Evolutionary conservation across 257 asterid species (phyloP).

Genomic region (Fraxinus quadrangulata): DNA sequence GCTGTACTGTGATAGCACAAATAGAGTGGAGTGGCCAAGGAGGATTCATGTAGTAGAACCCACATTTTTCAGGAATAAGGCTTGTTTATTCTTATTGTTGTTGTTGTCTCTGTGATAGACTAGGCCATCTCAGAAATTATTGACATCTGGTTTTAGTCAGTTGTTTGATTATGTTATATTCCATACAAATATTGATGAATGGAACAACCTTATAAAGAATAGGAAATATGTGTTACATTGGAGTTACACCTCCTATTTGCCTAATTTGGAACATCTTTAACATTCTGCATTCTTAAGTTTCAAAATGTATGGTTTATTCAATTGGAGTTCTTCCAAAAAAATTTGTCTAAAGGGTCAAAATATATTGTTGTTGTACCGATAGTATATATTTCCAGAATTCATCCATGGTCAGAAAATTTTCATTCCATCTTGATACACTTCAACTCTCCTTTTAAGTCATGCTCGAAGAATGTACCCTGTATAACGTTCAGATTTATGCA

Average conservation of each 20-base stretch:
- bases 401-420: conserved; percentile 4
- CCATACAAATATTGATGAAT: not conserved
- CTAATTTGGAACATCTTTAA: not conserved
- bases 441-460: not conserved
- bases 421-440: conserved; percentile 17
- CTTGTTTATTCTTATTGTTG: not conserved
- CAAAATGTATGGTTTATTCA: not conserved
- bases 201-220: not conserved
- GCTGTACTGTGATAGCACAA: not conserved
- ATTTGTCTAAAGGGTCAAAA: conserved; percentile 3
- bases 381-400: conserved; percentile 9
- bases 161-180: not conserved
- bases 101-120: not conserved
- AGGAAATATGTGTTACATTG: too few relatives aligned
- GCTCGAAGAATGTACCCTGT: conserved; percentile 15
- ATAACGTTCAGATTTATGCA: conserved; percentile 42
- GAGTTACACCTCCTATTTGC: not conserved
- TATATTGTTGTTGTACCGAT: not conserved
- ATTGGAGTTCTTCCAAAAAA: not conserved
- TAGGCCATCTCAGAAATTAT: not conserved
- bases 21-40: not conserved
- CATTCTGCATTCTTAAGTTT: not conserved
- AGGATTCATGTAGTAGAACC: not conserved
- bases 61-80: not conserved
- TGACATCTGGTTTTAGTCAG: not conserved